A percentile compares a stretch with the other conserved stretches of the same genome.
phyloP scores from a whole-genome alignment of 805 yeast species.

The Metschnikowia lunata region DNA sequence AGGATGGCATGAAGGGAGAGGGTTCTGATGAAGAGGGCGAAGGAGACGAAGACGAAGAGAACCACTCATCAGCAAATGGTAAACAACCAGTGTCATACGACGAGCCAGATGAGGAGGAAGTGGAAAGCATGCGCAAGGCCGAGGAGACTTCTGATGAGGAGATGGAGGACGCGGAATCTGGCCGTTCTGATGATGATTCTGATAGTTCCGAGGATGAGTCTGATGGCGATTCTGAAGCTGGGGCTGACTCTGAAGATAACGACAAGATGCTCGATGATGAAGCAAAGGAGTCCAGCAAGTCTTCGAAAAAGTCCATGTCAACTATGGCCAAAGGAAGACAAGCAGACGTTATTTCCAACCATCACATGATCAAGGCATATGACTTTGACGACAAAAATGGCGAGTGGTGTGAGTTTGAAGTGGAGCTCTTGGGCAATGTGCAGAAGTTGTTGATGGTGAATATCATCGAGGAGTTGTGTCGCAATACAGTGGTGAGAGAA shows the following conservation, averaged over 20 bases:
- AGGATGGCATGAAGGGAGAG: conserved; percentile 7
- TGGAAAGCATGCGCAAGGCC: conserved; percentile 82
- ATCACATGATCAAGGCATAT: conserved; percentile 70
- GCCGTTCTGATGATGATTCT: conserved; percentile 25
- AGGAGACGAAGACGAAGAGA: conserved; percentile 54
- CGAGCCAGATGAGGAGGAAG: conserved; percentile 92
- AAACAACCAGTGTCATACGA: conserved; percentile 91
- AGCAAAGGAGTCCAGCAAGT: conserved; percentile 18
- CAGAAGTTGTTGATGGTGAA: conserved; percentile 96
- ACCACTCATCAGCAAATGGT: conserved; percentile 55
- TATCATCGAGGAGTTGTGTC: conserved; percentile 88
- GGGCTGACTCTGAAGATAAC: conserved; percentile 6
- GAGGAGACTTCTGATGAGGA: conserved; percentile 75
- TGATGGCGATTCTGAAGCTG: conserved; percentile 8
- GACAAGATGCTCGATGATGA: conserved; percentile 11
- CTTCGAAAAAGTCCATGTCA: conserved; percentile 31
- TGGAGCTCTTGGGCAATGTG: conserved; percentile 78
- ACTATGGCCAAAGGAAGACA: conserved; percentile 79
- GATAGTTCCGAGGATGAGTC: conserved; percentile 34
- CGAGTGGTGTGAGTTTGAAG: conserved; percentile 86
- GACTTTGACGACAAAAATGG: conserved; percentile 88
- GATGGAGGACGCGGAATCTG: conserved; percentile 27
- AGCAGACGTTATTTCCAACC: conserved; percentile 69
- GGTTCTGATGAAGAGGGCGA: conserved; percentile 40
- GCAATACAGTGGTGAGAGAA: conserved; percentile 87